Conservation (phyloP, 2,329 filamentous ascomycete genomes). For the Canariomyces notabilis region DNA sequence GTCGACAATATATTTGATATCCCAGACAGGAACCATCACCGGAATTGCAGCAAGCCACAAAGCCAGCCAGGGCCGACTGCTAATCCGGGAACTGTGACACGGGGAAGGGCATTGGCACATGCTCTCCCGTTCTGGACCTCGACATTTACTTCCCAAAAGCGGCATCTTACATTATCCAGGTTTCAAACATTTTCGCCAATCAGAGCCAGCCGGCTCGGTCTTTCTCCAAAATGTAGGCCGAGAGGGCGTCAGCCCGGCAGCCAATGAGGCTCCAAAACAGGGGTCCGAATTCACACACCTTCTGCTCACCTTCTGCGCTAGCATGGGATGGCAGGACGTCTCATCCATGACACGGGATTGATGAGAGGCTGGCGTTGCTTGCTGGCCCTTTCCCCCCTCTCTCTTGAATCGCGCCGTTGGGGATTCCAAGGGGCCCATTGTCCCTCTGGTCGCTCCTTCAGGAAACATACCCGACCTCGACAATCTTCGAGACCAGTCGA, state of each 20-base stretch:
- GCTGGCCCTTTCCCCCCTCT: constrained; percentile 10
- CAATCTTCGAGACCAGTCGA: constrained; percentile 1
- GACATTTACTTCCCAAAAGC: constrained; percentile 8
- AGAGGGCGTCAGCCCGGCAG: constrained; percentile 22
- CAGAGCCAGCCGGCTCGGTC: constrained; percentile 14
- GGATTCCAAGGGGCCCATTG: neutral
- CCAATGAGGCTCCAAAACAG: constrained; percentile 28
- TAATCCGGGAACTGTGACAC: neutral
- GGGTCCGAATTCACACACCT: constrained; percentile 26
- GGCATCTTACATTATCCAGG: constrained; percentile 19
- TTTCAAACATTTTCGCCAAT: constrained; percentile 21
- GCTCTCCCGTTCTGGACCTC: constrained; percentile 7
- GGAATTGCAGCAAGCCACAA: constrained; percentile 4
- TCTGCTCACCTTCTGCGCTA: constrained; percentile 26
- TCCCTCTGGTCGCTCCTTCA: constrained; percentile 13
- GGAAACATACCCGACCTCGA: constrained; percentile 6
- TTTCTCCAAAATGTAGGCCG: constrained; percentile 23
- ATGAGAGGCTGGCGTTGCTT: constrained; percentile 19
- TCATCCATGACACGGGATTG: constrained; percentile 21
- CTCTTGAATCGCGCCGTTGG: constrained; percentile 22
- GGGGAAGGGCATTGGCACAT: neutral
- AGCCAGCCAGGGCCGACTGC: neutral
- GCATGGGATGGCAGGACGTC: constrained; percentile 19
- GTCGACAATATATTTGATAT: constrained; percentile 1
- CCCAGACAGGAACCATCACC: constrained; percentile 1